phyloP scores from a whole-genome alignment of 2,329 filamentous ascomycete species.

The Rhexocercosporidium sp. region DNA sequence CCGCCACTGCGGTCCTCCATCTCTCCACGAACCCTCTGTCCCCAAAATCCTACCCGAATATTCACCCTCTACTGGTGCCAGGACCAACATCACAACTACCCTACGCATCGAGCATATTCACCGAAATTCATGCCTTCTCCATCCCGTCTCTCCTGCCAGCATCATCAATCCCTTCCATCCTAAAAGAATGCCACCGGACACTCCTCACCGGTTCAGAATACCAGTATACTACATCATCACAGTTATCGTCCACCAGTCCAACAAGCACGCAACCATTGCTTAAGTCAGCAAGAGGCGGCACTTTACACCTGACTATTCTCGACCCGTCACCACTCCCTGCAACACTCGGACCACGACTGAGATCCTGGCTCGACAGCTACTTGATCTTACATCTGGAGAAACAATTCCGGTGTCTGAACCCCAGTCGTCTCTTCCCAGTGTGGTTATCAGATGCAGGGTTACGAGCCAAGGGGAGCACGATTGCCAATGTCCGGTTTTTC shows the following conservation, averaged over 20 bases:
- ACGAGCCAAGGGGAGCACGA: constrained; percentile 44
- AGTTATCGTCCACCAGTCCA: background rate
- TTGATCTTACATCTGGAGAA: constrained; percentile 64
- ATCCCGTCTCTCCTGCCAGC: constrained; percentile 63
- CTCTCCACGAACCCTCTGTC: constrained; percentile 46
- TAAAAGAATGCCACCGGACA: constrained; percentile 61
- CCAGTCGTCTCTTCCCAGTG: constrained; percentile 60
- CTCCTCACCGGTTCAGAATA: constrained; percentile 47
- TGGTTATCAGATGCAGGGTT: constrained; percentile 64
- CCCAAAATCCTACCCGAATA: constrained; percentile 43
- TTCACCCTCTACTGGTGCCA: constrained; percentile 42
- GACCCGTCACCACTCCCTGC: constrained; percentile 63
- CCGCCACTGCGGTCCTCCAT: constrained; percentile 50
- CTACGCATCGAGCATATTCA: constrained; percentile 48
- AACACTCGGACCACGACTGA: constrained; percentile 61
- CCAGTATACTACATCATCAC: background rate
- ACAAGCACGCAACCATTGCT: background rate
- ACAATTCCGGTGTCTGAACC: constrained; percentile 63
- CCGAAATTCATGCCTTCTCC: constrained; percentile 56
- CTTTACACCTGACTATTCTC: constrained; percentile 64
- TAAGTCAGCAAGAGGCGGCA: constrained; percentile 48
- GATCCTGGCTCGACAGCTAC: constrained; percentile 66
- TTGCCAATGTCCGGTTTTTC: constrained; percentile 33
- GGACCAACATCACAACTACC: constrained; percentile 46
- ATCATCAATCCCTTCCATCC: constrained; percentile 59